Percentiles rank a stretch among this genome's conserved stretches.
Evolutionary conservation across 805 yeast species (phyloP).

Genomic region (Yamadazyma tumulicola): DNA sequence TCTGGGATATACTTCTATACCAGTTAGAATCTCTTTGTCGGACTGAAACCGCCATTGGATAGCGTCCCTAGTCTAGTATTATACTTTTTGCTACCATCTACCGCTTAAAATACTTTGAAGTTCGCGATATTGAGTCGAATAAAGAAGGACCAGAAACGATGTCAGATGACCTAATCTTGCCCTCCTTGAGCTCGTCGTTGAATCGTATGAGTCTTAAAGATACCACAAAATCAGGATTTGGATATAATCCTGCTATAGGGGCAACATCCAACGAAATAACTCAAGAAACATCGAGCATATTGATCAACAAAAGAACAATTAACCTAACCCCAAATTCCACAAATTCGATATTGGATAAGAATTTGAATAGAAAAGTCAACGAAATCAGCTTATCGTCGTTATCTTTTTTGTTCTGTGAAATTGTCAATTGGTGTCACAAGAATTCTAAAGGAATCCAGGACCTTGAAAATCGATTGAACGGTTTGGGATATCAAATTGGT

Average conservation of each 20-base stretch:
- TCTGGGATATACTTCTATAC: too few relatives aligned
- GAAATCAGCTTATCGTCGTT: slow-evolving; percentile 68
- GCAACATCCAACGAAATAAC: slow-evolving; percentile 38
- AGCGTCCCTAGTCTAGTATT: too few relatives aligned
- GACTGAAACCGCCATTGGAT: too few relatives aligned
- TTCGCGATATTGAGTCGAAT: not conserved
- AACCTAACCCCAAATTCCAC: slow-evolving; percentile 24
- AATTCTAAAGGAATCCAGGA: slow-evolving; percentile 68
- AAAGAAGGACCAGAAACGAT: too few relatives aligned
- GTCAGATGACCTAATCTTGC: slow-evolving; percentile 27
- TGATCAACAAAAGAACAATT: slow-evolving; percentile 30
- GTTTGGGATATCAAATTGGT: slow-evolving; percentile 77
- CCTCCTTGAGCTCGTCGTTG: slow-evolving; percentile 25
- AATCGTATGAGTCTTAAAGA: slow-evolving; percentile 28
- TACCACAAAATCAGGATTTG: slow-evolving; percentile 30
- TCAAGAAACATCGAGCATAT: slow-evolving; percentile 32
- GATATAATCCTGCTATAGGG: slow-evolving; percentile 43
- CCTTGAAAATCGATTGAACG: slow-evolving; percentile 52
- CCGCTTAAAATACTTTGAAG: not conserved
- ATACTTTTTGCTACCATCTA: not conserved
- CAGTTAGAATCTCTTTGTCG: too few relatives aligned
- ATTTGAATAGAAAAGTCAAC: slow-evolving; percentile 55
- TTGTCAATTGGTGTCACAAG: slow-evolving; percentile 61
- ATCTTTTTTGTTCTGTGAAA: slow-evolving; percentile 66
- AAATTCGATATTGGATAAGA: slow-evolving; percentile 62